phyloP scores from a whole-genome alignment of 2,329 filamentous ascomycete species.

The Epichloe gansuensis region DNA sequence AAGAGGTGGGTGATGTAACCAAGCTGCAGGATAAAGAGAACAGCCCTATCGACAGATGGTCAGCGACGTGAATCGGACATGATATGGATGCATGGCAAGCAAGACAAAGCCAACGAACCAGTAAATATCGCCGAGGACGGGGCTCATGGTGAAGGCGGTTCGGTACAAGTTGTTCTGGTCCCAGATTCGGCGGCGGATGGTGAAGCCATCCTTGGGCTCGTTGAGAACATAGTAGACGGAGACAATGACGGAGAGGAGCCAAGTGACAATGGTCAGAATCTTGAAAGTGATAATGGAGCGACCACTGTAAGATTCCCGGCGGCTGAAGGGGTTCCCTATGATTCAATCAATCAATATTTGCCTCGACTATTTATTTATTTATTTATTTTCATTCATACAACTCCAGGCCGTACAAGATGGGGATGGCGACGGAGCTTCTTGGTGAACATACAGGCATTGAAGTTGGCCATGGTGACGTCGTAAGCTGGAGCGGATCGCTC shows the following conservation, averaged over 20 bases:
- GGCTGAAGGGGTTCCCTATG: slow-evolving; percentile 63
- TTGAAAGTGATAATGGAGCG: slow-evolving; percentile 60
- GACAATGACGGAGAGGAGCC: slow-evolving; percentile 58
- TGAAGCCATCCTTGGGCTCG: slow-evolving; percentile 47
- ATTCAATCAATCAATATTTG: not conserved
- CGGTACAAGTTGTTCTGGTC: slow-evolving; percentile 52
- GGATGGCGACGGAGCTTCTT: too few species aligned
- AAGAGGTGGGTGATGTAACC: slow-evolving; percentile 69
- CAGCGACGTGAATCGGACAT: not conserved
- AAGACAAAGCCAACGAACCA: slow-evolving; percentile 39
- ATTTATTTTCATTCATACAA: too few species aligned
- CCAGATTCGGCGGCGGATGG: slow-evolving; percentile 55
- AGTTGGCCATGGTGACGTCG: slow-evolving; percentile 8
- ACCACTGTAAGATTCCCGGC: slow-evolving; percentile 50
- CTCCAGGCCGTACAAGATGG: too few species aligned
- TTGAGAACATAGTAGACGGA: slow-evolving; percentile 63
- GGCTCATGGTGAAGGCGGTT: slow-evolving; percentile 67
- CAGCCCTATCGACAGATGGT: slow-evolving; percentile 37
- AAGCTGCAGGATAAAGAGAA: slow-evolving; percentile 62
- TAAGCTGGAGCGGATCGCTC: not conserved
- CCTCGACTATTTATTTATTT: not conserved
- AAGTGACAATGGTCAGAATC: slow-evolving; percentile 58
- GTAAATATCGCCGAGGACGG: slow-evolving; percentile 54
- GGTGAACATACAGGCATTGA: slow-evolving; percentile 6
- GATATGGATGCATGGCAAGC: not conserved